phyloP scores from a whole-genome alignment of 768 basidiomycete genomes.

The Termitomyces sp. region DNA sequence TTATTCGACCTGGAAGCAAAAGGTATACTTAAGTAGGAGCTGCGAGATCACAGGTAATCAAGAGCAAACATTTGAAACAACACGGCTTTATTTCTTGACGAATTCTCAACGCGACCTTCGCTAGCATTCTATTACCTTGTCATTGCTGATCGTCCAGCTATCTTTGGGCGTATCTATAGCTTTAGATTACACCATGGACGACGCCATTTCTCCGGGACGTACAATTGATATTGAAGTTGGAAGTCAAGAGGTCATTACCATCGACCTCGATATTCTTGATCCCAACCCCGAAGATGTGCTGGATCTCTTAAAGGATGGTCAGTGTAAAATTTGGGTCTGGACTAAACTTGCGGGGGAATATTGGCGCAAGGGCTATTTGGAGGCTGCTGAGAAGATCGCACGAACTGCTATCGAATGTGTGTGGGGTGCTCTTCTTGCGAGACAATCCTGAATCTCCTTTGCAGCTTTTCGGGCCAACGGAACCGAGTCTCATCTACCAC shows the following conservation, averaged over 20 bases:
- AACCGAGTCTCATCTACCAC: conserved; percentile 49
- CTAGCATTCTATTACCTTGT: background rate
- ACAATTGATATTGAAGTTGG: conserved; percentile 76
- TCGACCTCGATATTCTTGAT: conserved; percentile 86
- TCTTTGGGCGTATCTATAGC: background rate
- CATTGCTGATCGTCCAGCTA: background rate
- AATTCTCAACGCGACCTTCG: conserved; percentile 1
- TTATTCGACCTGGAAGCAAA: background rate
- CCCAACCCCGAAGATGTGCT: conserved; percentile 72
- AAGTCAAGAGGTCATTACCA: conserved; percentile 81
- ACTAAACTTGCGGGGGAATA: conserved; percentile 84
- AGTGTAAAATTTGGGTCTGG: conserved; percentile 73
- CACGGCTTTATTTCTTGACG: background rate
- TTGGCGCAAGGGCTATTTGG: conserved; percentile 72
- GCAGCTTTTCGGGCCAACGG: conserved; percentile 51
- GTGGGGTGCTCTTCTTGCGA: conserved; percentile 3
- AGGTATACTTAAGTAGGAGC: no score
- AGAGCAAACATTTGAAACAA: conserved; percentile 8
- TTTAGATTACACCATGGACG: conserved; percentile 26
- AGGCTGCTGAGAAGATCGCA: conserved; percentile 75
- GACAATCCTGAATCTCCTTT: conserved; percentile 12
- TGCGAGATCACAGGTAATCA: background rate
- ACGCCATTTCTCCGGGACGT: conserved; percentile 31
- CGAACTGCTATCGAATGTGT: conserved; percentile 60
- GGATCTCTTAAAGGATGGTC: conserved; percentile 66